These are phyloP conservation scores for Climacium dendroides DNA, from an alignment of 225 moss, liverwort and hornwort genomes.

Conservation along the genomic window DNA sequence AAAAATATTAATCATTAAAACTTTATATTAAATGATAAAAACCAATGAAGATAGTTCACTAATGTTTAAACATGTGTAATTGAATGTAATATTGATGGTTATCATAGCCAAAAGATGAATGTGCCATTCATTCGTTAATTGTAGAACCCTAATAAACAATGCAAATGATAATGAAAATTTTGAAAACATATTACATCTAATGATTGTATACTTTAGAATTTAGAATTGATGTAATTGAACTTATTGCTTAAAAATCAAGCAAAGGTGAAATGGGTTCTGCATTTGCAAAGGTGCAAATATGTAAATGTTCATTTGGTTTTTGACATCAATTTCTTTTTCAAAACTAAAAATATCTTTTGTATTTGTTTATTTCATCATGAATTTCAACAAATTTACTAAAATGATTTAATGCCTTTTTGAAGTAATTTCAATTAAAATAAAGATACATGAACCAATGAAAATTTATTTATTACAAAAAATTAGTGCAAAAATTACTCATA, in stretches of 20 bases:
- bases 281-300: constrained; percentile 7
- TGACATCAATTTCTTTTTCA: not conserved
- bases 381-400: not conserved
- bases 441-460: too few relatives aligned
- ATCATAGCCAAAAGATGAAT: not conserved
- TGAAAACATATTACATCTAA: not conserved
- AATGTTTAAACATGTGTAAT: not conserved
- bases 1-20: not conserved
- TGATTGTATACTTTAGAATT: not conserved
- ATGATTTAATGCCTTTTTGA: too few relatives aligned
- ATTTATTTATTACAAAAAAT: not conserved
- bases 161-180: not conserved
- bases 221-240: not conserved
- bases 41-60: not conserved
- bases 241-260: not conserved
- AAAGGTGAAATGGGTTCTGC: not conserved
- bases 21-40: too few relatives aligned
- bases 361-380: not conserved
- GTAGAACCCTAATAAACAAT: not conserved
- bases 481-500: rapidly evolving
- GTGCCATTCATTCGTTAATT: not conserved
- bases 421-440: not conserved
- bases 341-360: rapidly evolving
- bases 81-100: not conserved
- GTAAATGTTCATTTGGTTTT: not conserved